Base-by-base conservation (phyloP, 306 rosid species). In the Rosa persica region DNA sequence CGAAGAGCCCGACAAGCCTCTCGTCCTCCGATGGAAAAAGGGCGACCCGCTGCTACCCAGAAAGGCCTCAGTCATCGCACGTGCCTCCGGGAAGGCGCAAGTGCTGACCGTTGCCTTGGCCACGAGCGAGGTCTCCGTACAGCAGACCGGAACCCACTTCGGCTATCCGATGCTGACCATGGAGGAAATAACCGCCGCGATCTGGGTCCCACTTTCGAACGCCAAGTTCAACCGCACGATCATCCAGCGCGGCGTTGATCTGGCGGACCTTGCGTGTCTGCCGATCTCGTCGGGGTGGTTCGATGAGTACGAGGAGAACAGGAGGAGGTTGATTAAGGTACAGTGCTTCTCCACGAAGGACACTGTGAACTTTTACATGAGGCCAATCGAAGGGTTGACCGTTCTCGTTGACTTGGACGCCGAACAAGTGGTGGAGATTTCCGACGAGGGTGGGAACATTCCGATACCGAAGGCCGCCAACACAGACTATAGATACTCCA, bases 321-420 rank as follows among this genome's bases (percentile, higher is more conserved):
- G 71, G 80, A 87, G 94, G 81, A 85, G 94, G 81, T 25, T 94
- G 72, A 92, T 89, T 44, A 94, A 94, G 82, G 91, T 92, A 3
- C 97, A 92, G 74, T 92, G 98, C 72, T 94, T 84, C 74, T 85
- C 94, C 75, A 80, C 23, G 67, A 70, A 94, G 64, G 97, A 80
- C 58, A 92, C 92, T n/a, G 97, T 84, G 16, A 94, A 94, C 67
- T 94, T 94, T 87, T 94, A 92, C 86, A 94, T 94, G 97, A 85
- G 89, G 61, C 98, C 98, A 9, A 90, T 94, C 48, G 98, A 94
- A 82, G 97, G 97, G 12, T 73, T 94, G 76, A 89, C 93, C 1
- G 96, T 87, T 4, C 76, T 89, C 2, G 86, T 94, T 22, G 93
- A 94, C 80, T 39, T 94, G 58, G 93, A 94, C 48, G 83, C 25